Conservation (phyloP, 2,329 filamentous ascomycete species). For the Ceratocystis albifundus region DNA sequence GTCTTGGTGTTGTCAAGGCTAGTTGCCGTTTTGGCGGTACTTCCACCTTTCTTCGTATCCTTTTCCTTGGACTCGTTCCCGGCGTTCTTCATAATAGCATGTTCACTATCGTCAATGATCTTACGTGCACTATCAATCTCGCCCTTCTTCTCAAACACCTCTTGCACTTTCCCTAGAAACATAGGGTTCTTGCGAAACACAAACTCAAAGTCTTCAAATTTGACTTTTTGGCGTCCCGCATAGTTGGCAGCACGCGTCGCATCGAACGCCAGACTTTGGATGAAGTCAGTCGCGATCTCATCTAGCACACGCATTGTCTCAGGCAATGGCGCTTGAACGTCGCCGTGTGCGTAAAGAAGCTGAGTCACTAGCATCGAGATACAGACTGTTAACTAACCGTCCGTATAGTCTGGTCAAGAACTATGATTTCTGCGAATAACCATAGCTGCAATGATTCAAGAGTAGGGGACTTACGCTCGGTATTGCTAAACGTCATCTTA, state of each 20-base stretch:
- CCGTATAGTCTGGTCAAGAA: too few species aligned
- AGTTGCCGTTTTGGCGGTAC: slow-evolving; percentile 24
- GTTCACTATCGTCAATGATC: slow-evolving; percentile 56
- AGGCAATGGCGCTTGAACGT: slow-evolving; percentile 63
- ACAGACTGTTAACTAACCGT: too few species aligned
- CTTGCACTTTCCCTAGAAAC: slow-evolving; percentile 79
- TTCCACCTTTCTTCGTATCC: slow-evolving; percentile 26
- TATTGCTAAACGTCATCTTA: slow-evolving; percentile 66
- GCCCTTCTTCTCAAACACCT: slow-evolving; percentile 78
- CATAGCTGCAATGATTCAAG: background rate
- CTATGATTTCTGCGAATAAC: background rate
- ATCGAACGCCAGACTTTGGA: slow-evolving; percentile 84
- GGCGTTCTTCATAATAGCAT: slow-evolving; percentile 45
- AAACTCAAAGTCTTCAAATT: slow-evolving; percentile 96
- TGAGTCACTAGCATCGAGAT: slow-evolving; percentile 45
- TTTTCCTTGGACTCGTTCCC: slow-evolving; percentile 35
- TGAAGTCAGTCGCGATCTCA: slow-evolving; percentile 93
- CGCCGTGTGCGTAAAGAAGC: slow-evolving; percentile 70
- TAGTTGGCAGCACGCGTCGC: slow-evolving; percentile 78
- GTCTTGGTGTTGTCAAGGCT: slow-evolving; percentile 10
- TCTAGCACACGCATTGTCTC: slow-evolving; percentile 80
- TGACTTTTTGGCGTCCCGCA: slow-evolving; percentile 86
- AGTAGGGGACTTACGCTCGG: slow-evolving; percentile 48
- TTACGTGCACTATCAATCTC: slow-evolving; percentile 75
- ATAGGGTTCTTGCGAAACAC: slow-evolving; percentile 73